Conservation (phyloP, 2,329 filamentous ascomycete species). For the Alternaria brassicicola region DNA sequence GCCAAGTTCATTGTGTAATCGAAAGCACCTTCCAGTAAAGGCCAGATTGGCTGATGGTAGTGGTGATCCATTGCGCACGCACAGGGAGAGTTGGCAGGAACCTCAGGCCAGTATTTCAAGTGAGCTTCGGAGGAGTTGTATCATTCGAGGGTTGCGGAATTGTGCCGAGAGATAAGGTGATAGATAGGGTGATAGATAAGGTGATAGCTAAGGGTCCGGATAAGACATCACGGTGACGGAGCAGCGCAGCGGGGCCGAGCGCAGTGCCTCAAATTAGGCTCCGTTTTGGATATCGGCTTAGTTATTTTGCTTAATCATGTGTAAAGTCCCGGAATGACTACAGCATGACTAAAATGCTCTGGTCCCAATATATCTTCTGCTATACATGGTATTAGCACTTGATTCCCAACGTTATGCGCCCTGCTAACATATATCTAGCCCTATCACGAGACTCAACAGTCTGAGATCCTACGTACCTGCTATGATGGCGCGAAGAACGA, state of each 20-base stretch:
- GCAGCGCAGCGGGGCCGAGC: neutral
- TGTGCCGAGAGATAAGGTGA: conserved; percentile 17
- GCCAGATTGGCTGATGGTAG: conserved; percentile 25
- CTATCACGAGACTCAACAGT: neutral
- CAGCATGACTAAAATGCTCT: neutral
- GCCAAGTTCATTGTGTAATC: conserved; percentile 22
- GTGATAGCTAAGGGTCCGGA: conserved; percentile 9
- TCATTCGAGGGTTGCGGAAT: neutral
- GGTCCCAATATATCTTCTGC: neutral
- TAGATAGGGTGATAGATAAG: no score
- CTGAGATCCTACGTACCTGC: neutral
- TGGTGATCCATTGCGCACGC: conserved; percentile 22
- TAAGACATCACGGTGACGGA: conserved; percentile 2
- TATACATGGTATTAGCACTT: neutral
- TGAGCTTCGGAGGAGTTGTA: neutral
- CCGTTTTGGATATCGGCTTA: neutral
- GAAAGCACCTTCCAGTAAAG: conserved; percentile 22
- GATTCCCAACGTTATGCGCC: neutral
- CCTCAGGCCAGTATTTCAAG: neutral
- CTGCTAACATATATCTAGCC: neutral
- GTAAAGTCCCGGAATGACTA: neutral
- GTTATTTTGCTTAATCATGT: neutral
- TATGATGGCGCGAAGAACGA: neutral
- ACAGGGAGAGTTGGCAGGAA: neutral
- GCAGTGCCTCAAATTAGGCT: neutral